Evolutionary conservation across 148 eudicot genomes (phyloP), one percentile per base, ranked within the genome.

Genomic region (Chenopodium album): DNA sequence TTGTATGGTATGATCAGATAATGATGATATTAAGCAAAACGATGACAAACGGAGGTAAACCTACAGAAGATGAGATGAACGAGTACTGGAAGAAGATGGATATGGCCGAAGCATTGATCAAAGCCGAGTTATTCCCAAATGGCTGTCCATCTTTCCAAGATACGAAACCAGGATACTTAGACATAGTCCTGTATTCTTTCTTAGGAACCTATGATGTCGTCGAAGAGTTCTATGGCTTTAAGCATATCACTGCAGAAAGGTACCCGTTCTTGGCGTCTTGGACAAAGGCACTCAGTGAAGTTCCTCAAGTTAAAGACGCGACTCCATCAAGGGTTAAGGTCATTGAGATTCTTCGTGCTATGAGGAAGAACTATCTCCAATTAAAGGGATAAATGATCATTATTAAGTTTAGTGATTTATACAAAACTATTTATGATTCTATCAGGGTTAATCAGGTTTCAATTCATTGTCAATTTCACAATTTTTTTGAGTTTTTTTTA

Each of bases 111-210:
- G 54, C 79, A 34, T 78, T 66, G 41, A 48, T 83, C 54, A 79
- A 74, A 70, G 85, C 65, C 14, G 37, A 83, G 59, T 32, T 79
- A 41, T 83, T 34, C 73, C 76, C 48, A 1, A 41, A 29, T 66
- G 71, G 66, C 1, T 10, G 29, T 54, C 82, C 85, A 65, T n/a
- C 52, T 19, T 79, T 64, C 41, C 41, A 48, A 4, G 74, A 73
- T 12, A n/a, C 17, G 34, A 66, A 83, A 3, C 82, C 79, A 4
- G 82, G 76, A 29, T 83, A 79, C 70, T 73, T 83, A 79, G 85
- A 79, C 19, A 68, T 83, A 11, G 46, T 67, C 9, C 31, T 79
- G 47, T 79, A 73, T 28, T 73, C 82, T 20, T 12, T 83, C 7
- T 56, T 74, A 3, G 82, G 82, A 74, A 41, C 28, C 19, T 56